Base-by-base conservation (phyloP, 1,284 basidiomycete genomes). In the Fistulinella staudtii region DNA sequence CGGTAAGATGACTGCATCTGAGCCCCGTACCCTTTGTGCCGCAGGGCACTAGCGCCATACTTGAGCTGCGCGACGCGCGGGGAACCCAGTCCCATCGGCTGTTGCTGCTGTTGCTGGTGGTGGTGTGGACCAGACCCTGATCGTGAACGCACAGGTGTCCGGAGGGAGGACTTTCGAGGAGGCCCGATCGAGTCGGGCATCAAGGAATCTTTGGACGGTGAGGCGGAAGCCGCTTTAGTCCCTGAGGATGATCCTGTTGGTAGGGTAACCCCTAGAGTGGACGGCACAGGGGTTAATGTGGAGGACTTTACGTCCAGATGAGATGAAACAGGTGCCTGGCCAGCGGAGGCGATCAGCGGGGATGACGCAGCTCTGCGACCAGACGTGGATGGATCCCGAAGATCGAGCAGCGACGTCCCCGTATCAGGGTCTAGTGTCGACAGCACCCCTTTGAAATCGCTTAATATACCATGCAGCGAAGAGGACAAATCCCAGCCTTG, bases 401-500 rank as follows among this genome's bases (percentile, higher is more conserved):
- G 74, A 57, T 82, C 80, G 48, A 86, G 65, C 18, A 68, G 54
- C 38, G 75, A 63, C 1, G 60, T 67, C 22, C 67, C 60, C 31
- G 76, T 70, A 29, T 73, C 69, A 35, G 79, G 72, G 51, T 83
- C 84, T 47, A 86, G 66, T 49, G 80, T 74, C 46, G 76, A 77
- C 39, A 87, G 69, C 63, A 83, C 76, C 45, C 81, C 83, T 64
- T 77, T 75, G 63, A 89, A 81, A 50, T 87, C 80, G 51, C 73
- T 76, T 43, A 88, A 66, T 47, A 89, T 76, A 21, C 78, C 79
- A 56, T 72, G 72, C 25, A 83, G 63, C 10, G 73, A 69, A 13
- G 67, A 65, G n/a, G 72, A 67, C 8, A 67, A 68, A 39, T 77
- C 76, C 79, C 68, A 73, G 53, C 50, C 64, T 37, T 54, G 61